Base-by-base conservation (phyloP, 768 basidiomycete species). In the Calocybe gangraenosa region DNA sequence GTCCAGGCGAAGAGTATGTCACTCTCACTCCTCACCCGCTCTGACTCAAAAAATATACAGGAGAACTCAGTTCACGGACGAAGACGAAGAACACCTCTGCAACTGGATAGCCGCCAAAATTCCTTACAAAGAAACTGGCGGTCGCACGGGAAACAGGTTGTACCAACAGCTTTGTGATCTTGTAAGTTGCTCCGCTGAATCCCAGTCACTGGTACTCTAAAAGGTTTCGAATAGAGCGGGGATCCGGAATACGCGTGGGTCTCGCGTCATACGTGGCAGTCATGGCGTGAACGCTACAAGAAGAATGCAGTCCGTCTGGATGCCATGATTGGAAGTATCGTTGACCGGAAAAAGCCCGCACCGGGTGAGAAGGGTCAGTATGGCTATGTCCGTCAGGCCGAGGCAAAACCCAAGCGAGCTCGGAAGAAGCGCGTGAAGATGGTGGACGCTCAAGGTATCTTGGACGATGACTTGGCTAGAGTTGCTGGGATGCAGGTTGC, bases 211-310 rank as follows among this genome's bases (percentile, higher is more conserved):
- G 45, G 9, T 15, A 10, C 3, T 46, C 23, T 38, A 44, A 3
- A 6, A 37, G 37, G 44, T 19, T 11, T 33, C 14, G 14, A 28
- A 7, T 52, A 89, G 87, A 70, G 68, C 38, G 64, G 65, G 40
- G 83, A 88, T 49, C 82, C 86, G 1, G 85, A 87, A 50, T 89
- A 79, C 55, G 69, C 75, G 0, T 91, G 88, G 88, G 89, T 89
- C 15, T 73, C 69, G 19, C 81, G 87, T 13, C 88, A 92, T 59
- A 89, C 87, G 2, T 92, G 88, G 88, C 87, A 90, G 52, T 92
- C 88, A 13, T 92, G 88, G 88, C 78, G 89, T 20, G 88, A 92
- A 58, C 74, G 89, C 21, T 92, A 92, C 68, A 90, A 91, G 69
- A 91, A 91, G 64, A 84, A 92, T 49, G 68, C 85, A 0, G 58